Conservation (phyloP, 192 early-diverging fungal genomes). For the Podila horticola region DNA sequence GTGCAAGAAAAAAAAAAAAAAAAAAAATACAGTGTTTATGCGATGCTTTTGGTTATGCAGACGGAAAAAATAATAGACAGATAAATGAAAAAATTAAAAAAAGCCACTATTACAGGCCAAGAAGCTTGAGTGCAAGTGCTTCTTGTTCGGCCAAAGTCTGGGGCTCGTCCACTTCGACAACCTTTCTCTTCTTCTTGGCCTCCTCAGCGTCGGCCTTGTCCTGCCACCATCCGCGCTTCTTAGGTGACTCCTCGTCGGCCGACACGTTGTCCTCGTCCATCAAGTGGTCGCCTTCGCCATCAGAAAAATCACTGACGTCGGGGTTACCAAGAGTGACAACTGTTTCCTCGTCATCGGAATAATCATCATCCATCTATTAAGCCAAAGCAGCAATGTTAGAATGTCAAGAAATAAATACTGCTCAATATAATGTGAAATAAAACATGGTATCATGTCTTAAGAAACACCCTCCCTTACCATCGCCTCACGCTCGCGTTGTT, state of each 20-base stretch:
- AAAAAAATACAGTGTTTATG: too few species aligned
- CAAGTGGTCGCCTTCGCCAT: conserved; percentile 22
- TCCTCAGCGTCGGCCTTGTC: conserved; percentile 56
- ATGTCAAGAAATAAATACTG: not conserved
- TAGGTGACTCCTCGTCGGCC: conserved; percentile 37
- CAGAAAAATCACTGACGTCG: conserved; percentile 11
- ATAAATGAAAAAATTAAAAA: not conserved
- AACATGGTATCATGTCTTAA: not conserved
- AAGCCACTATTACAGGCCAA: conserved; percentile 34
- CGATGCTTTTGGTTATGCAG: not conserved
- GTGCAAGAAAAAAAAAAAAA: too few species aligned
- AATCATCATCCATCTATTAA: conserved; percentile 29
- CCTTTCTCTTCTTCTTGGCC: conserved; percentile 54
- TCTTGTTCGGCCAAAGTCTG: conserved; percentile 70
- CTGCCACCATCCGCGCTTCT: conserved; percentile 52
- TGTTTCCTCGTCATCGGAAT: conserved; percentile 28
- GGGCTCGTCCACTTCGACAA: conserved; percentile 64
- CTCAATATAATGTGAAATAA: not conserved
- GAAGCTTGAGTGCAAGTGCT: conserved; percentile 64
- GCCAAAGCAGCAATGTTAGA: too few species aligned
- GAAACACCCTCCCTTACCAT: conserved; percentile 17
- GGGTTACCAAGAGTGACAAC: conserved; percentile 41
- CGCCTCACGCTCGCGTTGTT: conserved; percentile 67
- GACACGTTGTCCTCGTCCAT: conserved; percentile 20
- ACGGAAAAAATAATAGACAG: not conserved